These are phyloP conservation scores for Colletotrichum eleusines DNA, from an alignment of 2,329 filamentous ascomycete species.

Conservation along the genomic window DNA sequence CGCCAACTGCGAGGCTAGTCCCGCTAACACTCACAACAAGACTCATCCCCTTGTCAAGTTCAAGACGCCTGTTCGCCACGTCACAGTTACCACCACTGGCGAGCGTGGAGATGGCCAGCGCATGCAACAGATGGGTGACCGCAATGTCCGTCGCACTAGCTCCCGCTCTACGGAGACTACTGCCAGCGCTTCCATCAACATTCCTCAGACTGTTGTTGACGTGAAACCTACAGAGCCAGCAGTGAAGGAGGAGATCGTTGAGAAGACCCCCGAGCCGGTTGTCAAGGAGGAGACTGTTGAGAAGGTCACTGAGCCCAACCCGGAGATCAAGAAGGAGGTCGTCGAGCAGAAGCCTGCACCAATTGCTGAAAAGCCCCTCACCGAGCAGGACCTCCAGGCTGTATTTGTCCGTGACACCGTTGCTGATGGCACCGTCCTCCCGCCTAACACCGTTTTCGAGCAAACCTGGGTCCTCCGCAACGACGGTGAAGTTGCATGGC, in stretches of 20 bases:
- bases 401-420: slow-evolving; percentile 84
- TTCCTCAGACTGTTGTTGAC: slow-evolving; percentile 79
- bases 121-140: slow-evolving; percentile 80
- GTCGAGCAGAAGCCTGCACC: slow-evolving; percentile 44
- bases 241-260: slow-evolving; percentile 42
- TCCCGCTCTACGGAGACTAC: slow-evolving; percentile 66
- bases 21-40: slow-evolving; percentile 86
- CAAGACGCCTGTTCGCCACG: slow-evolving; percentile 89
- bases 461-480: slow-evolving; percentile 95
- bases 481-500: slow-evolving; percentile 83
- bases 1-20: slow-evolving; percentile 90
- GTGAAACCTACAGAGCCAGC: slow-evolving; percentile 71
- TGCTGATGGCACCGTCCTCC: slow-evolving; percentile 79
- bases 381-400: slow-evolving; percentile 58
- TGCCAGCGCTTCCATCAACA: slow-evolving; percentile 61
- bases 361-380: slow-evolving; percentile 42
- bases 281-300: slow-evolving; percentile 43
- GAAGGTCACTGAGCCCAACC: slow-evolving; percentile 38
- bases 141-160: slow-evolving; percentile 49
- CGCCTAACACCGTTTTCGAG: slow-evolving; percentile 80
- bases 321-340: slow-evolving; percentile 40
- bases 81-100: slow-evolving; percentile 86
- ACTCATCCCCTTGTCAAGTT: slow-evolving; percentile 99
- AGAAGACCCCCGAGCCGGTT: slow-evolving; percentile 44
- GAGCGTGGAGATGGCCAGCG: slow-evolving; percentile 77